Percentiles rank a stretch among this genome's conserved stretches.
Evolutionary conservation across 371 early-diverging fungal species (phyloP).

Genomic region (Syncephalastrum racemosum): DNA sequence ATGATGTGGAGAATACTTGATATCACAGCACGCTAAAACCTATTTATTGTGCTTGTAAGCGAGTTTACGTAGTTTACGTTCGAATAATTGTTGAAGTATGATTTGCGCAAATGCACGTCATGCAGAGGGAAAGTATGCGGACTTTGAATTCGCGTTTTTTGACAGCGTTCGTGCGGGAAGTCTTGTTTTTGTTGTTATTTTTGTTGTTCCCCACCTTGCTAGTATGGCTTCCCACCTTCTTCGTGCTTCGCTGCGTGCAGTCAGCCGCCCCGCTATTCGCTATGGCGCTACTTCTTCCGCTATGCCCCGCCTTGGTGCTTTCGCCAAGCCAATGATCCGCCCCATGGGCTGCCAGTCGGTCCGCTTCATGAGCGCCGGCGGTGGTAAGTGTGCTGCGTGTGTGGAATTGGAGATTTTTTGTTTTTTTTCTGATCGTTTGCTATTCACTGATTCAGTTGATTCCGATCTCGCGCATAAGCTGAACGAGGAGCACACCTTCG

Average conservation of each 20-base stretch:
- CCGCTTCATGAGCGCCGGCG: conserved; percentile 30
- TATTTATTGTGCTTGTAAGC: no score
- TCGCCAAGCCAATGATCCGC: conserved; percentile 29
- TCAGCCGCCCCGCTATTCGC: conserved; percentile 28
- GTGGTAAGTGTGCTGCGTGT: conserved; percentile 28
- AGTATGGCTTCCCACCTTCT: conserved; percentile 41
- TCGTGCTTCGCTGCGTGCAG: conserved; percentile 38
- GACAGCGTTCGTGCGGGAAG: no score
- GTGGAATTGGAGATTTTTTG: neutral
- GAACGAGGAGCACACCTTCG: conserved; percentile 80
- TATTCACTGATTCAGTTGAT: conserved; percentile 47
- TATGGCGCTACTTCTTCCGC: conserved; percentile 16
- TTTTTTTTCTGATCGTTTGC: neutral
- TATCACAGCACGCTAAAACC: neutral
- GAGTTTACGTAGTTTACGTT: no score
- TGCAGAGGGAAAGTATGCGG: no score
- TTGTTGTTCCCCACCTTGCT: neutral
- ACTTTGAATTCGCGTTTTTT: no score
- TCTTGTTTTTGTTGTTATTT: no score
- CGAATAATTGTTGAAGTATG: no score
- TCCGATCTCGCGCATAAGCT: conserved; percentile 72
- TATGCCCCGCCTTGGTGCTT: conserved; percentile 23
- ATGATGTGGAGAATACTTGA: conserved; percentile 53
- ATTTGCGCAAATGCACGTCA: no score
- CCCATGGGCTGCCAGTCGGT: conserved; percentile 6